phyloP scores from a whole-genome alignment of 1,284 basidiomycete genomes.

The Ganoderma multipileum region DNA sequence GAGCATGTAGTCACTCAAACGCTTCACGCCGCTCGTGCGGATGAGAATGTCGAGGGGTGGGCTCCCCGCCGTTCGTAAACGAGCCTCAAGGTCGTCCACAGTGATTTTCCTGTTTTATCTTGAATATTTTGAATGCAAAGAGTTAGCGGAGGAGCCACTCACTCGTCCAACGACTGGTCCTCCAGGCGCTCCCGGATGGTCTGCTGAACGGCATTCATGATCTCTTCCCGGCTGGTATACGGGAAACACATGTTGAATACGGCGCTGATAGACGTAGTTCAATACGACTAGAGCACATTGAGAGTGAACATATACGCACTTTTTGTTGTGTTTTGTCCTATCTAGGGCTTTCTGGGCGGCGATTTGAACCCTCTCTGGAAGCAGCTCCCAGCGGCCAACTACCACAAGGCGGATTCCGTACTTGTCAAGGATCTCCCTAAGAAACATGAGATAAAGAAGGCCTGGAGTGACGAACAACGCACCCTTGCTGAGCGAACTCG shows the following conservation, averaged over 20 bases:
- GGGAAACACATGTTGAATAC: constrained; percentile 96
- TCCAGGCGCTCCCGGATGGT: constrained; percentile 52
- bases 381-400: constrained; percentile 78
- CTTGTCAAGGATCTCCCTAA: constrained; percentile 71
- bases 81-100: constrained; percentile 67
- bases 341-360: constrained; percentile 81
- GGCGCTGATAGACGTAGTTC: constrained; percentile 55
- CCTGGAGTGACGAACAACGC: background rate
- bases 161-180: constrained; percentile 23
- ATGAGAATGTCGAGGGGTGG: constrained; percentile 92
- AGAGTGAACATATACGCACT: constrained; percentile 49
- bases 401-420: constrained; percentile 90
- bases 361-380: constrained; percentile 78
- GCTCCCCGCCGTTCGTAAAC: constrained; percentile 75
- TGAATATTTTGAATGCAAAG: background rate
- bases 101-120: constrained; percentile 55
- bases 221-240: constrained; percentile 93
- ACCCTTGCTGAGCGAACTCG: constrained; percentile 89
- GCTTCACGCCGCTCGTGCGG: constrained; percentile 90
- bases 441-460: too few relatives aligned
- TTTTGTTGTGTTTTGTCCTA: constrained; percentile 78
- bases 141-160: background rate
- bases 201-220: constrained; percentile 76
- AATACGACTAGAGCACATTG: background rate
- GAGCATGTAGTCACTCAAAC: constrained; percentile 91